Percentiles rank a stretch among this genome's conserved stretches.
Evolutionary conservation across 352 stramenopile genomes (phyloP).

Genomic region (Globisporangium camurandrum): DNA sequence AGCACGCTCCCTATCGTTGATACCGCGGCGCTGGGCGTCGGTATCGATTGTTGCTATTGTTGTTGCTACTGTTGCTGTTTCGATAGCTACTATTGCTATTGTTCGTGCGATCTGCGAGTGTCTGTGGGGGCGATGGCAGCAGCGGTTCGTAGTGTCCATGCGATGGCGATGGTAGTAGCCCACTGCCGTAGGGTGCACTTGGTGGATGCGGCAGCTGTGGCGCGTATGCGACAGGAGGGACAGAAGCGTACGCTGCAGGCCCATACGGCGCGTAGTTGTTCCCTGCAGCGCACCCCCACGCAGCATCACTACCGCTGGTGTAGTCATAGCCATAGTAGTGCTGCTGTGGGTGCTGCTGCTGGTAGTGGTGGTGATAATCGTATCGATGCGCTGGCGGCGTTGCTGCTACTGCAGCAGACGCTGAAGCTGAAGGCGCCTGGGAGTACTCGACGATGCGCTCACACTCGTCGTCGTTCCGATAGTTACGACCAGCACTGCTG

Average conservation of each 20-base stretch:
- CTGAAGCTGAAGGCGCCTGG: neutral
- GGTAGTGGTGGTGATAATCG: neutral
- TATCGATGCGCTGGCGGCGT: too few species aligned
- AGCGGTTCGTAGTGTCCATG: neutral
- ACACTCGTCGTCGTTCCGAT: neutral
- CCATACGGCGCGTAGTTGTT: neutral
- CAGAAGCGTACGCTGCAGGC: neutral
- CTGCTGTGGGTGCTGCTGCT: neutral
- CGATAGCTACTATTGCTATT: too few species aligned
- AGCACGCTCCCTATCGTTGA: too few species aligned
- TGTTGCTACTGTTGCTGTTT: too few species aligned
- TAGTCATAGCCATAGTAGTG: neutral
- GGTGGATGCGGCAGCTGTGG: too few species aligned
- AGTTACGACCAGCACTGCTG: neutral
- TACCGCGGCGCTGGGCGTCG: too few species aligned
- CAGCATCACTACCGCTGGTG: too few species aligned
- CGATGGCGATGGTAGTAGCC: neutral
- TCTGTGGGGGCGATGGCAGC: neutral
- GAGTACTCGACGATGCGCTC: constrained; percentile 16
- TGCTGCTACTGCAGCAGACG: neutral
- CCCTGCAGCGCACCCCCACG: neutral
- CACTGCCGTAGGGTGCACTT: too few species aligned
- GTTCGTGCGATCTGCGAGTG: too few species aligned
- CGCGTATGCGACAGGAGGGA: neutral
- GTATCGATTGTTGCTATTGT: too few species aligned